Evolutionary conservation across 1,284 basidiomycete species (phyloP), one percentile per base, ranked within the genome.

Genomic region (Rhodotorula sp.): DNA sequence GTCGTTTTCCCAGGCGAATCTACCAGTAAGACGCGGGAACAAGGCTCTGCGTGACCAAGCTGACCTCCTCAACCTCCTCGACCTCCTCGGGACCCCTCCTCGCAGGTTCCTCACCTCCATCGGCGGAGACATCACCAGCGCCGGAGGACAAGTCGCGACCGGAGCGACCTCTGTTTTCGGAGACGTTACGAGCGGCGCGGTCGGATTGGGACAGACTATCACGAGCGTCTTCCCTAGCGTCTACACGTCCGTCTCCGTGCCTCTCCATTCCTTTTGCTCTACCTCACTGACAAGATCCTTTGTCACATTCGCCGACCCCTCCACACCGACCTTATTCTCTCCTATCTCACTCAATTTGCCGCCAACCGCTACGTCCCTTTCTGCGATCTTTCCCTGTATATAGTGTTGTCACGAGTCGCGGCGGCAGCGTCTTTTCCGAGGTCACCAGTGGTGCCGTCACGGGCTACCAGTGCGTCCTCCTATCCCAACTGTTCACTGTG

Each of bases 391-490:
- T 30, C 29, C 11, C 39, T 32, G 10, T 13, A 7, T 30, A 32
- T 44, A 65, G 64, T 11, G 24, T 55, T 20, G 61, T 68, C 17
- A 68, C 67, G 7, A 54, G 51, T 11, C 56, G 61, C 1, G 66
- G 66, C 10, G 60, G 56, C 2, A 62, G 55, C 36, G 55, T 62
- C 49, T 39, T 62, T 22, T 53, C 55, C 20, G 60, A 62, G 30
- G 63, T 61, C 9, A 70, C 68, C 2, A 56, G 51, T 9, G 68
- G 60, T 2, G 68, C 60, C 4, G 62, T 65, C 2, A 61, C 62
- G 19, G 67, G 51, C 6, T 66, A 48, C 55, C 49, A 54, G 59
- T 51, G 27, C 24, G 27, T 59, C 22, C 47, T 22, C 9, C 44
- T 9, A 5, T 9, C 15, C 10, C 24, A 44, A 17, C 39, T n/a